Evolutionary conservation across 768 basidiomycete genomes (phyloP).

Genomic region (Tricholomella constricta): DNA sequence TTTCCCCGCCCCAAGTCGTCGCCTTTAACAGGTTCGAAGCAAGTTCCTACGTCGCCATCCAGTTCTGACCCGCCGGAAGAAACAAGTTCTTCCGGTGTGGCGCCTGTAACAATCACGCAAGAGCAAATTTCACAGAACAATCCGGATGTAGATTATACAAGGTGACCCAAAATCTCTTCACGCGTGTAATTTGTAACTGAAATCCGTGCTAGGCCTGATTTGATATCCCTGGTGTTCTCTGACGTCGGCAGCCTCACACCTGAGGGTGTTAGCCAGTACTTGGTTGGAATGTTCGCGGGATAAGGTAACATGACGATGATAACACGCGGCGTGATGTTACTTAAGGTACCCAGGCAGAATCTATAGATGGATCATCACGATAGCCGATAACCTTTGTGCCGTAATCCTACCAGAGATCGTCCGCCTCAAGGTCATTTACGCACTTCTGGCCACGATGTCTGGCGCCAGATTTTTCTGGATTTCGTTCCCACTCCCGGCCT

Average conservation of each 20-base stretch:
- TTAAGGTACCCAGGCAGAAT: conserved; percentile 17
- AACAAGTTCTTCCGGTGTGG: conserved; percentile 24
- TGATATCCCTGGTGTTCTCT: conserved; percentile 92
- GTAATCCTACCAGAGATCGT: conserved; percentile 3
- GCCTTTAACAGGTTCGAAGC: conserved; percentile 24
- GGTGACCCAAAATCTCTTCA: conserved; percentile 41
- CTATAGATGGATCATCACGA: conserved; percentile 35
- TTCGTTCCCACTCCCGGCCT: neutral
- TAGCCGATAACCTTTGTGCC: conserved; percentile 35
- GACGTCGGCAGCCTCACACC: conserved; percentile 94
- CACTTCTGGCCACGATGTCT: neutral
- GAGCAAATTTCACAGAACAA: conserved; percentile 83
- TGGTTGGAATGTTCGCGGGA: conserved; percentile 93
- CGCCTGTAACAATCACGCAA: conserved; percentile 60
- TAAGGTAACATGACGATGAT: conserved; percentile 27
- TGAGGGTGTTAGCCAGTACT: conserved; percentile 91
- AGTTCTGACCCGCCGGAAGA: conserved; percentile 20
- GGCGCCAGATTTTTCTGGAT: neutral
- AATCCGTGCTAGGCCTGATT: conserved; percentile 65
- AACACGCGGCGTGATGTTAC: conserved; percentile 13
- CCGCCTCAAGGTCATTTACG: neutral
- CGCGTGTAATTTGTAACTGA: neutral
- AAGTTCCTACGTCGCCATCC: conserved; percentile 13
- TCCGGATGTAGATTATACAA: conserved; percentile 93
- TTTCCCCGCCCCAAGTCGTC: conserved; percentile 50